Evolutionary conservation across 768 basidiomycete genomes (phyloP), one percentile per base, ranked within the genome.

Genomic region (Lactarius akahatsu): DNA sequence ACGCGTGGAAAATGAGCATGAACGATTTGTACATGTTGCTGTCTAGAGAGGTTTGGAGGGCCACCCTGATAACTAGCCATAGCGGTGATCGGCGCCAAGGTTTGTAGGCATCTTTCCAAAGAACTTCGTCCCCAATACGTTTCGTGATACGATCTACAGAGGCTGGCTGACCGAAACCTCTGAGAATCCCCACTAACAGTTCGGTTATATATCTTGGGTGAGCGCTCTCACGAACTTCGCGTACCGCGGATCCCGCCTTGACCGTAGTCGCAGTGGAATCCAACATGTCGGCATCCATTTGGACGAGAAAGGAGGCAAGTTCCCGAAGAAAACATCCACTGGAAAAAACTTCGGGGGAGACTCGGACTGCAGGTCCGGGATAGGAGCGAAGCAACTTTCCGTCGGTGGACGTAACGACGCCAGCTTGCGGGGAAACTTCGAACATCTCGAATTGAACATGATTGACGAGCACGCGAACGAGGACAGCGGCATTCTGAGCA

Each of bases 321-420:
- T 47, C 47, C 1, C n/a, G n/a, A 23, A 47, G n/a, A 23, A 47
- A 47, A 11, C n/a, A 13, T 4, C 4, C 1, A 0, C 23, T 13
- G 4, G 47, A 47, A 47, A 47, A 47, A 0, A 47, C 1, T 10
- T 47, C 47, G 47, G 47, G 65, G 11, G 78, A 75, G 38, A 85
- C 28, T 40, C 76, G 60, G 45, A 82, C 73, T 1, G 81, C 79
- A 6, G 81, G 79, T 0, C 78, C 79, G 16, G 83, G 84, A 23
- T 47, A 47, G 0, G 47, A 47, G 47, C 47, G 23, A 23, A 47
- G 47, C 10, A 47, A 4, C 47, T 82, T 83, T 38, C 82, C 82
- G 36, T 70, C 69, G 0, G 76, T 60, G 1, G 65, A 71, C 73
- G 80, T 79, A 20, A 85, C 77, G 6, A 64, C 64, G 18, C 70